Base-by-base conservation (phyloP, 1,284 basidiomycete species). In the Marasmius tenuissimus region DNA sequence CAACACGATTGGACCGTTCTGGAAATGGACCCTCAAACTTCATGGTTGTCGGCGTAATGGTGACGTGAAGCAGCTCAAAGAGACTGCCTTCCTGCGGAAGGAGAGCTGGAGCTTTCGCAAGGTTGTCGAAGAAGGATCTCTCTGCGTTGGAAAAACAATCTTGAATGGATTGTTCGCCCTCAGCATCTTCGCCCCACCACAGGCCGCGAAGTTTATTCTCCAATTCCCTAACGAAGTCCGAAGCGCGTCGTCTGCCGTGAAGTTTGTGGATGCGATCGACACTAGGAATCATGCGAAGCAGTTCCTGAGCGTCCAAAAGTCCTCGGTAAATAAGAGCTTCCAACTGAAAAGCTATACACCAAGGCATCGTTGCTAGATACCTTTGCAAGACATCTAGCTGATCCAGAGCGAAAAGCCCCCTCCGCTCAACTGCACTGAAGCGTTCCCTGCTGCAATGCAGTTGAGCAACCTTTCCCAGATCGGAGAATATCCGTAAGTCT, bases 1-100 rank as follows among this genome's bases (percentile, higher is more conserved):
- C 80, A 35, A 91, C 81, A 11, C 88, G 75, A 66, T 91, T 92
- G 0, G 86, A 86, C 27, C 85, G 83, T 65, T 91, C 88, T 1
- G 79, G 81, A 64, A 81, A 82, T 1, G 88, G 88, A 0, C 91
- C 90, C 47, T 84, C 81, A 22, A 90, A 75, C 48, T 72, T 67
- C 63, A 85, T 78, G 0, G 79, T 77, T 0, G 88, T 89, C 0
- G 89, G 89, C 0, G 88, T 87, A 50, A 89, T 72, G 4, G 72
- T 78, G 57, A 85, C 81, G 66, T 86, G 86, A 42, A 83, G 73
- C 50, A 85, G 80, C 20, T 84, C 73, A 70, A 85, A 88, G 16
- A 81, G 69, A 64, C 76, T 81, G 10, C 75, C 75, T 61, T 80
- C 78, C 1, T 62, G 53, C 70, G 61, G 45, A 65, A 54, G 11